phyloP scores from a whole-genome alignment of 192 early-diverging fungal genomes.

The Paraglomus occultum region DNA sequence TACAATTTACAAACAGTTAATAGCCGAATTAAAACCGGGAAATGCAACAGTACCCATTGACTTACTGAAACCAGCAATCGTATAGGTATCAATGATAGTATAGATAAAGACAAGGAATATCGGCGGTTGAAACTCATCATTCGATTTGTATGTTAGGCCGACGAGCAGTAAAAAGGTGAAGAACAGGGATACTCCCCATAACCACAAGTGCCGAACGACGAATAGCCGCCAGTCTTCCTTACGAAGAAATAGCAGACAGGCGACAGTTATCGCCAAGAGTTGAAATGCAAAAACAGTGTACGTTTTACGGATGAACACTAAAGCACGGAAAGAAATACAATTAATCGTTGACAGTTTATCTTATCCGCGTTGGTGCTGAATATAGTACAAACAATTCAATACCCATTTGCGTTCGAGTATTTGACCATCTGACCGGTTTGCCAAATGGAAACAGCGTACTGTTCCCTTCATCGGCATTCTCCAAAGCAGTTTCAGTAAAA shows the following conservation, averaged over 20 bases:
- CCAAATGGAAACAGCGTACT: conserved; percentile 17
- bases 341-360: not conserved
- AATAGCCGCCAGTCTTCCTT: not conserved
- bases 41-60: not conserved
- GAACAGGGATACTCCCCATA: not conserved
- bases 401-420: conserved; percentile 22
- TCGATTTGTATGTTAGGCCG: conserved; percentile 23
- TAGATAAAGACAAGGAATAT: conserved; percentile 11
- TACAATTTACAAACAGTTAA: not conserved
- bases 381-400: not conserved
- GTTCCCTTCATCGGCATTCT: not conserved
- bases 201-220: conserved; percentile 1
- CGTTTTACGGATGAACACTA: conserved; percentile 26
- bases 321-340: not conserved
- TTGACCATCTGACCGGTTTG: conserved; percentile 2
- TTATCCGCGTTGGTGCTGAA: not conserved
- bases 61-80: conserved; percentile 16
- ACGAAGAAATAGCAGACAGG: not conserved
- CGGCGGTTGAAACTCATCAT: conserved; percentile 29
- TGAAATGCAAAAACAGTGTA: conserved; percentile 6
- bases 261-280: not conserved
- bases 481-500: no score
- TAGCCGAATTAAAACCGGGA: not conserved
- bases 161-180: not conserved
- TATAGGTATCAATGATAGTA: not conserved